Conservation (phyloP, 176 grass and related monocot genomes). For the Hsuehochloa calcarea region DNA sequence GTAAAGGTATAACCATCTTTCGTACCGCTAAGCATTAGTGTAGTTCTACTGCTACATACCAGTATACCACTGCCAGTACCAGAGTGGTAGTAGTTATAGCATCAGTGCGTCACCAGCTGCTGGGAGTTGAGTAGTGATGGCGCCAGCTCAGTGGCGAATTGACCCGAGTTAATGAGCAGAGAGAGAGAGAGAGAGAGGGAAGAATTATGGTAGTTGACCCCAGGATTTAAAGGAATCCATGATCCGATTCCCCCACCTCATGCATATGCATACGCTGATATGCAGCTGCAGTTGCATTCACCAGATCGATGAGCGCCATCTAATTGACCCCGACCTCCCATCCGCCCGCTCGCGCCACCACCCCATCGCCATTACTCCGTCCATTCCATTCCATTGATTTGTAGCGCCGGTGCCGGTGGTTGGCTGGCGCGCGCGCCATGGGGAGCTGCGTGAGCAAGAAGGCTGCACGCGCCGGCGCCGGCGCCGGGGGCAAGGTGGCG, state of each 20-base stretch:
- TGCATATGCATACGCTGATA: slow-evolving; percentile 12
- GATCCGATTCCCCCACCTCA: slow-evolving; percentile 6
- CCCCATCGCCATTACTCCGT: neutral
- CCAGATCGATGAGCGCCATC: neutral
- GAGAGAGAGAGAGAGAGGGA: neutral
- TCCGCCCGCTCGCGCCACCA: neutral
- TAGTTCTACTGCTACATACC: no score
- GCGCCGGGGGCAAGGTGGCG: neutral
- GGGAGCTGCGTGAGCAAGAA: slow-evolving; percentile 76
- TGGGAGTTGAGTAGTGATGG: slow-evolving; percentile 42
- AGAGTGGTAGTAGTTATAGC: neutral
- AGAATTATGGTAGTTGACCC: slow-evolving; percentile 28
- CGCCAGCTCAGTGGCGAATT: slow-evolving; percentile 39
- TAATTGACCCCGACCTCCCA: slow-evolving; percentile 18
- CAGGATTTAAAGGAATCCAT: slow-evolving; percentile 13
- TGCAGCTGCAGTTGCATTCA: slow-evolving; percentile 2
- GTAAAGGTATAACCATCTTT: neutral
- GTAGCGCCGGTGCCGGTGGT: neutral
- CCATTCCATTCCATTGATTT: neutral
- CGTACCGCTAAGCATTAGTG: no score
- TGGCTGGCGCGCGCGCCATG: slow-evolving; percentile 16
- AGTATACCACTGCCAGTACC: no score
- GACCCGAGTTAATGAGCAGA: slow-evolving; percentile 38
- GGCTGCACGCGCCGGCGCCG: slow-evolving; percentile 9
- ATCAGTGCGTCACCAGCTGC: neutral